Evolutionary conservation across 108 stramenopile genomes (phyloP), one percentile per base, ranked within the genome.

Genomic region (Craspedostauros australis): DNA sequence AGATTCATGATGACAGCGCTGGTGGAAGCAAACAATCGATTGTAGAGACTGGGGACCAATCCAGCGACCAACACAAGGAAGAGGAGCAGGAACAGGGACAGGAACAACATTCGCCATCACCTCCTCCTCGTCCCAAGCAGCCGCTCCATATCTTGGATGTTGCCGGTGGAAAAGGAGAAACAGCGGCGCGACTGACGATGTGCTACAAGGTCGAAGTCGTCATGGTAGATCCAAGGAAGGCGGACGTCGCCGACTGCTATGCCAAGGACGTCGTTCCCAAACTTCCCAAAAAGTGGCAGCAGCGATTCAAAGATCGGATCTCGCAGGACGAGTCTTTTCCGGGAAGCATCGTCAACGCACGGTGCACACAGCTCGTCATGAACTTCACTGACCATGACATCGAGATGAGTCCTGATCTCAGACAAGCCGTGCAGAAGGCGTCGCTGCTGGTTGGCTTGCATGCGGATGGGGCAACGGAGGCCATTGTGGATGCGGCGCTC

Each of bases 401-500:
- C 5, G 24, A 30, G 30, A 25, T n/a, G 12, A 48, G 47, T 24
- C 14, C 8, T 22, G 22, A 24, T 24, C 24, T 7, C 14, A 7
- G 11, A 26, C 23, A n/a, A 26, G 23, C 5, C 6, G 47, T 28
- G 5, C 6, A 24, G 14, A 46, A 59, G 62, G 54, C 75, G 43
- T 73, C 82, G 21, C 44, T 95, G 7, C 60, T 91, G 12, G 68
- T 88, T 32, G 92, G 88, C 26, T 24, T 93, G 29, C 92, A 93
- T 60, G 80, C 88, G 4, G 92, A 93, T 67, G 86, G 78, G 21
- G 86, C 88, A 4, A 93, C 92, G 0, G 92, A 93, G 57, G 82
- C 79, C 4, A 90, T 93, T 44, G 88, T 89, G 2, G 84, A 93
- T 41, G 69, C 70, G 31, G 88, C 88, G 9, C 53, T 85, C 33